Percentiles rank a stretch among this genome's conserved stretches.
phyloP scores from a whole-genome alignment of 106 monocot species.

The Dendrobium nobile region DNA sequence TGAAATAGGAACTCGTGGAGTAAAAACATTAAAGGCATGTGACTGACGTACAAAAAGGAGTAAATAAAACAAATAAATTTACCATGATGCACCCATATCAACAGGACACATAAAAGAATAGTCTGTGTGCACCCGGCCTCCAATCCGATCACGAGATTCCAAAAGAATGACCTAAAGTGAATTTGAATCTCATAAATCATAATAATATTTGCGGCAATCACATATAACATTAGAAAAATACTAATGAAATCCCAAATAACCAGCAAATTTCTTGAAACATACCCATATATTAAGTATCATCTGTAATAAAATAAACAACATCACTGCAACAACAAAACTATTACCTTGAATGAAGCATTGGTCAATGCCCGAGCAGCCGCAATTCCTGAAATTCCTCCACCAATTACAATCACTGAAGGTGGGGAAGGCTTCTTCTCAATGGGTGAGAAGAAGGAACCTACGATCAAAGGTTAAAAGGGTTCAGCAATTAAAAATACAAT shows the following conservation, averaged over 20 bases:
- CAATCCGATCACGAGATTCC: slow-evolving; percentile 84
- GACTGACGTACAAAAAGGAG: not conserved
- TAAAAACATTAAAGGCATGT: not conserved
- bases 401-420: slow-evolving; percentile 89
- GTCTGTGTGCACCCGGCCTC: slow-evolving; percentile 88
- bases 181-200: not conserved
- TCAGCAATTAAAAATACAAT: not conserved
- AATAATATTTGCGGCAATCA: not conserved
- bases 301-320: not conserved
- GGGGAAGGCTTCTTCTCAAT: slow-evolving; percentile 48
- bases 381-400: slow-evolving; percentile 94
- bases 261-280: not conserved
- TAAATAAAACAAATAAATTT: slow-evolving; percentile 10
- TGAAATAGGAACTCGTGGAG: not conserved
- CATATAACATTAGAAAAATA: not conserved
- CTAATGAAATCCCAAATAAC: not conserved
- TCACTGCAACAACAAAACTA: not conserved
- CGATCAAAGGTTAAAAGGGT: not conserved
- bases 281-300: not conserved
- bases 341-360: slow-evolving; percentile 81
- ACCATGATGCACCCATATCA: slow-evolving; percentile 98
- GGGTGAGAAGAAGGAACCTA: slow-evolving; percentile 61
- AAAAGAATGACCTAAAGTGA: slow-evolving; percentile 61
- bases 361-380: slow-evolving; percentile 80
- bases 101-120: slow-evolving; percentile 95